Evolutionary conservation across 768 basidiomycete genomes (phyloP).

Genomic region (Kwoniella europaea): DNA sequence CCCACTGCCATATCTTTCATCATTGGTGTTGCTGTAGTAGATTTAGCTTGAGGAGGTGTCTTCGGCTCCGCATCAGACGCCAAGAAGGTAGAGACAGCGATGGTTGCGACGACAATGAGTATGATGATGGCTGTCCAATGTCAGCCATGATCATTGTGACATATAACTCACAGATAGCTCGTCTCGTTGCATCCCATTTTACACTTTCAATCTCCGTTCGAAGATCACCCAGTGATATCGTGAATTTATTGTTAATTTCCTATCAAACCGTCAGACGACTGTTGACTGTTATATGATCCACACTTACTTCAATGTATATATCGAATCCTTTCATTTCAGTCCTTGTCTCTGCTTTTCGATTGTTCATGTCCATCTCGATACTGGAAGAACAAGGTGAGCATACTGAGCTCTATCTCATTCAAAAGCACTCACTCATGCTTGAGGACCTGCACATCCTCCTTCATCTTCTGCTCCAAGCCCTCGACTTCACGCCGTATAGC

Average conservation of each 20-base stretch:
- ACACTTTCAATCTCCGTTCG: slow-evolving; percentile 60
- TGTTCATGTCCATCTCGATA: slow-evolving; percentile 95
- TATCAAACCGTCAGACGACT: slow-evolving; percentile 22
- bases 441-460: slow-evolving; percentile 83
- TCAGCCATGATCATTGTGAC: slow-evolving; percentile 4
- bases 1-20: slow-evolving; percentile 51
- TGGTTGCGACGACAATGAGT: slow-evolving; percentile 51
- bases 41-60: slow-evolving; percentile 14
- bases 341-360: slow-evolving; percentile 86
- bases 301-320: slow-evolving; percentile 68
- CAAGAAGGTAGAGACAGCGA: slow-evolving; percentile 35
- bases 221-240: slow-evolving; percentile 59
- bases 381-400: slow-evolving; percentile 59
- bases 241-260: slow-evolving; percentile 62
- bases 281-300: neutral
- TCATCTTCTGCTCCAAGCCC: slow-evolving; percentile 82
- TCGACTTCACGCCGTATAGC: slow-evolving; percentile 86
- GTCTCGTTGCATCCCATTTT: slow-evolving; percentile 60
- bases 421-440: slow-evolving; percentile 80
- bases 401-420: no score
- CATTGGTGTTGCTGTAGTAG: slow-evolving; percentile 10
- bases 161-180: slow-evolving; percentile 54
- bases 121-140: slow-evolving; percentile 37
- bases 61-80: slow-evolving; percentile 21
- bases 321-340: slow-evolving; percentile 82